Evolutionary conservation across 192 early-diverging fungal species (phyloP), one percentile per base, ranked within the genome.

Genomic region (Cladochytrium replicatum): DNA sequence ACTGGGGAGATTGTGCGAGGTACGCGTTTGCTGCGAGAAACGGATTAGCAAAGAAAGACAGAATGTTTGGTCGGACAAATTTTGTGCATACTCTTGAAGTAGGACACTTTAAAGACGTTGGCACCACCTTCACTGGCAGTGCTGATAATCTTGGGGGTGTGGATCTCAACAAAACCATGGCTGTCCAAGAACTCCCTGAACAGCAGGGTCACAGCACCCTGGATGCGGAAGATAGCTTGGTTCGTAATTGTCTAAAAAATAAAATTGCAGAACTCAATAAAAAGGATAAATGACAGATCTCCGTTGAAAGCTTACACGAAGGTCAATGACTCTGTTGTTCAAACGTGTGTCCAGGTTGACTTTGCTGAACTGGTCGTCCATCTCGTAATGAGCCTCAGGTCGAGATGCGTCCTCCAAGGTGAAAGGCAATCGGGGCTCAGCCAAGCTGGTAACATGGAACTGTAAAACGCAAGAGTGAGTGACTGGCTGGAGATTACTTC

Each of bases 1-100:
- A 78, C 71, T 99, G 96, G 46, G 96, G 96, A 15, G 92, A 96
- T 62, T 99, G 96, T 23, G 96, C 92, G 32, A 99, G 74, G 68
- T 74, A 99, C 2, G 96, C 96, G 15, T 78, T 72, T 6, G 64
- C 79, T 85, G 61, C 30, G 32, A 21, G 17, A 40, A 24, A 11
- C 8, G 11, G 57, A 27, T 23, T 0, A 29, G 5, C 17, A 55
- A 69, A 62, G 30, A 19, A 24, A 46, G 42, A 42, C 41, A 32
- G 27, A n/a, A 25, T 8, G 37, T 68, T 61, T 60, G n/a, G 11
- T 21, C 30, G 29, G 17, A 19, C 28, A 28, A 67, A 60, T 22
- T 27, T 29, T 41, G 17, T 19, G 8, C 66, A 61, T 61, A 81
- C 83, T 69, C 58, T 97, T 93, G 68, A 99, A 99, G 79, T 99